Base-by-base conservation (phyloP, 371 early-diverging fungal genomes). In the Mucor racemosus region DNA sequence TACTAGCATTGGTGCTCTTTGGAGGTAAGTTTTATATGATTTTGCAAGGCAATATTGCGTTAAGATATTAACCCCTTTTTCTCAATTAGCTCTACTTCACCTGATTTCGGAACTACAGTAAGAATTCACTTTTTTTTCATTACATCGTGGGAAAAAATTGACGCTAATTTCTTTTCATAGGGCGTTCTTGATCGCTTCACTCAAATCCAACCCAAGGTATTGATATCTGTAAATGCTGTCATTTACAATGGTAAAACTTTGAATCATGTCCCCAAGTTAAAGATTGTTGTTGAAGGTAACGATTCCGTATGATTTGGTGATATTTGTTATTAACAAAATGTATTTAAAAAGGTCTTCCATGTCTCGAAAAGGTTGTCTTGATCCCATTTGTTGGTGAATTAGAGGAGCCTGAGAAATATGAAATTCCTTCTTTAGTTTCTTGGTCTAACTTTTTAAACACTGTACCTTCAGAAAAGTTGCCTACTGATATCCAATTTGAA, bases 121-220 rank as follows among this genome's bases (percentile, higher is more conserved):
- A 80, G 80, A 60, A 44, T 19, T 44, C 33, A 31, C 13, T 0
- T 34, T 33, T n/a, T n/a, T n/a, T n/a, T n/a, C n/a, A n/a, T 31
- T 6, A 7, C 15, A 34, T 33, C 21, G 33, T 59, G 48, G 34
- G 55, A 65, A 59, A 61, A 42, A 59, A 59, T n/a, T n/a, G n/a
- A 46, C 15, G 11, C 55, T 54, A 8, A n/a, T 26, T 6, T 38
- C 53, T 62, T 44, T 42, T 62, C 60, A 41, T 68, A 92, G 81
- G 99, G 96, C 64, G 95, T 99, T 4, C 80, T 96, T 33, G 97
- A 99, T 67, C 86, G 99, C 58, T 97, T 99, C 72, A 78, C 88
- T 3, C 99, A 99, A 78, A 96, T 99, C 71, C 76, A 90, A 69
- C 97, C 99, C 58, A 97, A 94, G 75, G 78, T 99, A 36, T 79